Conservation (phyloP, 805 yeast genomes). For the Lipomyces anomalus region DNA sequence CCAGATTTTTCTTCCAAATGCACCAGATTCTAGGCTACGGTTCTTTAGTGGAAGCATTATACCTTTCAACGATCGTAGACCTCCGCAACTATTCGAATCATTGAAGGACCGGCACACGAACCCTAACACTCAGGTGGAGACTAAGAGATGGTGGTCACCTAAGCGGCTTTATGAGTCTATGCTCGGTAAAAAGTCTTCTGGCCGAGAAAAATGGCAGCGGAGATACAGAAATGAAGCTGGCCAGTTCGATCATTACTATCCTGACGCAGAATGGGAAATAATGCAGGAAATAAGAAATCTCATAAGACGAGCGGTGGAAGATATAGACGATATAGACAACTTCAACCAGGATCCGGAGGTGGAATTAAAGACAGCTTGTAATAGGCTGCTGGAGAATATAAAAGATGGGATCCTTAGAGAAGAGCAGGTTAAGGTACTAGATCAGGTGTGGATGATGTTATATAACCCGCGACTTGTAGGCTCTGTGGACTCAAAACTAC, state of each 20-base stretch:
- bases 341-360: slow-evolving; percentile 13
- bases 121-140: no score
- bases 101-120: background rate
- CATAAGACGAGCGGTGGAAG: slow-evolving; percentile 11
- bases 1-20: no score
- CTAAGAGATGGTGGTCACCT: background rate
- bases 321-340: no score
- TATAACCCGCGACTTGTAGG: slow-evolving; percentile 9
- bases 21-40: no score
- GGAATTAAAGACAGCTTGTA: slow-evolving; percentile 14
- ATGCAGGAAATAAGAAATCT: slow-evolving; percentile 15
- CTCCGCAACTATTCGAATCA: no score
- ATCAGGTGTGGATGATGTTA: slow-evolving; percentile 20
- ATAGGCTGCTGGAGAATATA: slow-evolving; percentile 4
- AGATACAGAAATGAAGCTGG: background rate
- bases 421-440: slow-evolving; percentile 14
- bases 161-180: background rate
- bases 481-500: background rate
- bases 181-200: background rate
- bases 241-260: slow-evolving; percentile 12
- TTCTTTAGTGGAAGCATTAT: no score
- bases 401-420: slow-evolving; percentile 14
- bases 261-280: slow-evolving; percentile 22
- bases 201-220: background rate
- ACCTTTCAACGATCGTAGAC: no score